These are phyloP conservation scores for Psidium guajava DNA, from an alignment of 345 rosid genomes.

Conservation along the genomic window DNA sequence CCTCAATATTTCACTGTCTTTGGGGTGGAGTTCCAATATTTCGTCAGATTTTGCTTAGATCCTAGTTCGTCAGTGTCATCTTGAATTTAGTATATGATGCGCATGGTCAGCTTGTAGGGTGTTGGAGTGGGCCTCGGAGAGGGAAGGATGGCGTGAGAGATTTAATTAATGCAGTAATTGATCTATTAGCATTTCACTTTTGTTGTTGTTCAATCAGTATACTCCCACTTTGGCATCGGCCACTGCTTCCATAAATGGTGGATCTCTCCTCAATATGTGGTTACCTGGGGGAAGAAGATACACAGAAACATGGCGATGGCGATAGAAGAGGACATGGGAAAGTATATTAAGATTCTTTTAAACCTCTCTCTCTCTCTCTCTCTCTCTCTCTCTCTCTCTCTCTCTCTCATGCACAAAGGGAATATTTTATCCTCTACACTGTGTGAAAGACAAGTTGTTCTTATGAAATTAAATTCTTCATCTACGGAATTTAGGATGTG, in stretches of 20 bases:
- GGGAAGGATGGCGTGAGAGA: conserved; percentile 85
- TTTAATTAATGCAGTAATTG: conserved; percentile 54
- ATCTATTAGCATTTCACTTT: conserved; percentile 87
- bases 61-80: conserved; percentile 50
- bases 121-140: conserved; percentile 89
- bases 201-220: conserved; percentile 61
- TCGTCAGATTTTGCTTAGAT: conserved; percentile 63
- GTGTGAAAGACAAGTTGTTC: background rate
- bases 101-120: conserved; percentile 72
- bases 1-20: conserved; percentile 80
- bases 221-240: conserved; percentile 68
- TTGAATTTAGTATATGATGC: conserved; percentile 51
- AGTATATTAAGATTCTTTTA: conserved; percentile 63
- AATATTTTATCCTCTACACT: background rate
- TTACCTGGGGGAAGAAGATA: conserved; percentile 71
- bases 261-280: conserved; percentile 80
- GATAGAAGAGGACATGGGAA: conserved; percentile 84
- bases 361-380: conserved; percentile 33
- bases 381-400: background rate
- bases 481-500: background rate
- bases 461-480: background rate
- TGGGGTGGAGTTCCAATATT: conserved; percentile 62
- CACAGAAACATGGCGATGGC: conserved; percentile 64
- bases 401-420: background rate
- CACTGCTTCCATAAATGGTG: conserved; percentile 77